Percentiles rank a stretch among this genome's conserved stretches.
phyloP scores from a whole-genome alignment of 148 eudicot species.

The Silene conica region DNA sequence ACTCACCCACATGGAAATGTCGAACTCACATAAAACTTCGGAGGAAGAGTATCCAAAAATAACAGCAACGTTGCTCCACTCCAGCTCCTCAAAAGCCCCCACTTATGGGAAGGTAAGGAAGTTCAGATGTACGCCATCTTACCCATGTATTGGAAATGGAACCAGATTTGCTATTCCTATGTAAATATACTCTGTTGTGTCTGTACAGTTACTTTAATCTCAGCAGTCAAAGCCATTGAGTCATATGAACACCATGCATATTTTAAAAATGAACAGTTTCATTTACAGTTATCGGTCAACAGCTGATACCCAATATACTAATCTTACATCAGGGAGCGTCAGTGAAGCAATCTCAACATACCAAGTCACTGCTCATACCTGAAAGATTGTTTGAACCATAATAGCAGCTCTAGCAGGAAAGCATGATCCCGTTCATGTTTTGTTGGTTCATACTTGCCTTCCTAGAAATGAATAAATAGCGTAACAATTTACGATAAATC shows the following conservation, averaged over 20 bases:
- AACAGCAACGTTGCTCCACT: no score
- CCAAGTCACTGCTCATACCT: slow-evolving; percentile 38
- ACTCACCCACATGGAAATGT: no score
- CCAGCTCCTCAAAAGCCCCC: background rate
- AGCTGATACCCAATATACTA: background rate
- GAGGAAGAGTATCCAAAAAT: no score
- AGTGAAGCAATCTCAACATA: slow-evolving; percentile 1
- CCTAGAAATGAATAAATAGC: slow-evolving; percentile 42
- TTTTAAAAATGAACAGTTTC: background rate
- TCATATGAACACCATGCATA: background rate
- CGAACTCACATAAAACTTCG: no score
- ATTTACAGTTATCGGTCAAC: background rate
- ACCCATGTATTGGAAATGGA: no score
- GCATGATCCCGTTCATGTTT: slow-evolving; percentile 70
- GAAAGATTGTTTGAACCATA: slow-evolving; percentile 94
- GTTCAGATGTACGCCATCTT: no score
- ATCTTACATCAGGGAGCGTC: background rate
- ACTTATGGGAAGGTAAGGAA: no score
- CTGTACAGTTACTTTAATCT: no score
- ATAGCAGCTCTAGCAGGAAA: slow-evolving; percentile 81
- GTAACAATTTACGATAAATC: background rate
- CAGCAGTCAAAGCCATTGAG: no score
- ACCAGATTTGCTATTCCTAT: no score
- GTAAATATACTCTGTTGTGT: no score
- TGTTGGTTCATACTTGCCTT: slow-evolving; percentile 75